A percentile compares a stretch with the other conserved stretches of the same genome.
These are phyloP conservation scores for Omphalotus guepiniiformis DNA, from an alignment of 768 basidiomycete species.

Conservation along the genomic window DNA sequence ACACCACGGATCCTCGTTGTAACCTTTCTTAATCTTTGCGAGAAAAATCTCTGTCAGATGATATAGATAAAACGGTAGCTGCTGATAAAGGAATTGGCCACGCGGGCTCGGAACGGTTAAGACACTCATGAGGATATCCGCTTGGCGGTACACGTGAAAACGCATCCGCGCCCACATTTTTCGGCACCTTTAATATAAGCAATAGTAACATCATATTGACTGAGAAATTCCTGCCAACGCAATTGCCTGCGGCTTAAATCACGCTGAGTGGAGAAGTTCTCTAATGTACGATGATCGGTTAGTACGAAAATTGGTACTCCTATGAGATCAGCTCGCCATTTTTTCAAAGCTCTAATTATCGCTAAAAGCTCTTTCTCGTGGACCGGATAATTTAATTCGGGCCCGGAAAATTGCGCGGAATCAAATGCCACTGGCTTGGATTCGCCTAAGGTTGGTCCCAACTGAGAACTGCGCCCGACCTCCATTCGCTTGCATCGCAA, in stretches of 20 bases:
- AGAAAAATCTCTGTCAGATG: background rate
- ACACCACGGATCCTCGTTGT: background rate
- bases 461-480: constrained; percentile 22
- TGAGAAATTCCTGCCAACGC: constrained; percentile 24
- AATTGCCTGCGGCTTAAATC: constrained; percentile 22
- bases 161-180: constrained; percentile 25
- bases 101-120: background rate
- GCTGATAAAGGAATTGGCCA: background rate
- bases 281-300: constrained; percentile 30
- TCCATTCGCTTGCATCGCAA: constrained; percentile 21
- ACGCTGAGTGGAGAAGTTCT: constrained; percentile 21
- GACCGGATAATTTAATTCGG: constrained; percentile 24
- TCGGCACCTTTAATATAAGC: constrained; percentile 23
- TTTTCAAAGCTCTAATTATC: constrained; percentile 20
- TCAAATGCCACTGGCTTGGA: constrained; percentile 27
- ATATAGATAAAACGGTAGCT: background rate
- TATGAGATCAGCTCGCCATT: constrained; percentile 16
- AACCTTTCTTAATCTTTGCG: background rate
- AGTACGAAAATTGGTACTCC: constrained; percentile 17
- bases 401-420: constrained; percentile 18
- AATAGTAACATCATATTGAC: constrained; percentile 25
- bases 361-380: constrained; percentile 26
- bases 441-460: constrained; percentile 19
- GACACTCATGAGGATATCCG: background rate
- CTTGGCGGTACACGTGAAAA: constrained; percentile 18